Evolutionary conservation across 1,284 basidiomycete genomes (phyloP), one percentile per base, ranked within the genome.

Genomic region (Sparassis latifolia): DNA sequence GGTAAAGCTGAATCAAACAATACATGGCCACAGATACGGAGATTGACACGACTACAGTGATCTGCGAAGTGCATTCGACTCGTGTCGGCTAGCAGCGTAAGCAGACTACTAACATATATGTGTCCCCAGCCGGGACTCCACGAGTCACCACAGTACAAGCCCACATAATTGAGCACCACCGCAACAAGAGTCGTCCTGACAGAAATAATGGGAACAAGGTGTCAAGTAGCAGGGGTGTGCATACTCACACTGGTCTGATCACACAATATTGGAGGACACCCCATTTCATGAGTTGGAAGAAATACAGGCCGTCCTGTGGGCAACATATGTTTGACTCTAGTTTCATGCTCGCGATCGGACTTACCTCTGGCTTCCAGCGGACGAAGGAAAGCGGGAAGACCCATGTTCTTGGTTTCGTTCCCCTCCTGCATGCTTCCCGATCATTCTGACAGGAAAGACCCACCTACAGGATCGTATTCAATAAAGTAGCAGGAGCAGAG

Each of bases 11-110:
- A n/a, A 91, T 69, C 47, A 91, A 68, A 60, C 84, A 88, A 65
- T 88, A 90, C 85, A 90, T 89, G 39, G 86, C 85, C 38, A 89
- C 62, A 0, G 86, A 77, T n/a, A 92, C 87, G 0, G 86, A 89
- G 41, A 88, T 63, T 1, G 84, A 85, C 46, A 89, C 79, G 53
- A 85, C 68, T 10, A 77, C 62, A 1, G 75, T 73, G 52, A 88
- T 80, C 84, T 85, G 47, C 50, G 52, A 10, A 1, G n/a, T 42
- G 31, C 2, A 39, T 33, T 32, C 3, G 10, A 43, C 37, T 38
- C 38, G 31, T 32, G 28, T 45, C 4, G 39, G n/a, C 40, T 6
- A 10, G 28, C 10, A 27, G 6, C 40, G 39, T 35, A 39, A 9
- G 48, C 44, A 20, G 7, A 12, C 4, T 28, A 58, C 77, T 38